These are phyloP conservation scores for Euphorbia lathyris DNA, from an alignment of 345 rosid species.

Conservation along the genomic window DNA sequence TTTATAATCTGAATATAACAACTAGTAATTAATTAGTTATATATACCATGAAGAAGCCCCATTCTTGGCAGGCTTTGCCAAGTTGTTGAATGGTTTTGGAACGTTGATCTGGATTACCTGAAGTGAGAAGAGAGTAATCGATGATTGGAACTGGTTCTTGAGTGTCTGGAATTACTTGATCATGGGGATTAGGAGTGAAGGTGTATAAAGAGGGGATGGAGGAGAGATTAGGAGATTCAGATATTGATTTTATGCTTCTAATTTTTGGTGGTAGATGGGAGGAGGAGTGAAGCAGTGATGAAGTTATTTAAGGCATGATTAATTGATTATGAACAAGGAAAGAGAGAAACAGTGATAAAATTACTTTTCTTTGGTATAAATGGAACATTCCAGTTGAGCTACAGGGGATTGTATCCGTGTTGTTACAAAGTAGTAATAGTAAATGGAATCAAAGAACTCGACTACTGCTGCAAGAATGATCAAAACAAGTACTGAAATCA, in stretches of 20 bases:
- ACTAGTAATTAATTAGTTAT: neutral
- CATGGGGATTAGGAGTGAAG: constrained; percentile 10
- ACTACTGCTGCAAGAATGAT: no score
- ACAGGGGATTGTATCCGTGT: no score
- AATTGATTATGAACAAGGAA: neutral
- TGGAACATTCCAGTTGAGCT: no score
- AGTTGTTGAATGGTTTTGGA: constrained; percentile 32
- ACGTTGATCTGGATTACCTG: constrained; percentile 29
- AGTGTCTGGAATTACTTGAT: constrained; percentile 9
- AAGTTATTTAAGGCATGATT: constrained; percentile 1
- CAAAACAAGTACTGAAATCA: neutral
- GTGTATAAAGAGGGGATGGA: constrained; percentile 22
- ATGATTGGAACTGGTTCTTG: constrained; percentile 42
- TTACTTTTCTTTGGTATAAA: no score
- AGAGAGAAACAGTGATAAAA: neutral
- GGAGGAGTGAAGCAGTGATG: neutral
- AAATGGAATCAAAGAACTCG: neutral
- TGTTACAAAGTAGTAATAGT: no score
- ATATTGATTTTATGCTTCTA: constrained; percentile 20
- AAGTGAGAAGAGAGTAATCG: constrained; percentile 44
- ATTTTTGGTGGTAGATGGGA: neutral
- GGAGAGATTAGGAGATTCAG: constrained; percentile 37
- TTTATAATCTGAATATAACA: neutral
- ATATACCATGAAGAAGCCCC: constrained; percentile 12
- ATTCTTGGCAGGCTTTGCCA: constrained; percentile 43